Percentiles rank a stretch among this genome's conserved stretches.
Evolutionary conservation across 768 basidiomycete species (phyloP).

Genomic region (Strobilomyces confusus): DNA sequence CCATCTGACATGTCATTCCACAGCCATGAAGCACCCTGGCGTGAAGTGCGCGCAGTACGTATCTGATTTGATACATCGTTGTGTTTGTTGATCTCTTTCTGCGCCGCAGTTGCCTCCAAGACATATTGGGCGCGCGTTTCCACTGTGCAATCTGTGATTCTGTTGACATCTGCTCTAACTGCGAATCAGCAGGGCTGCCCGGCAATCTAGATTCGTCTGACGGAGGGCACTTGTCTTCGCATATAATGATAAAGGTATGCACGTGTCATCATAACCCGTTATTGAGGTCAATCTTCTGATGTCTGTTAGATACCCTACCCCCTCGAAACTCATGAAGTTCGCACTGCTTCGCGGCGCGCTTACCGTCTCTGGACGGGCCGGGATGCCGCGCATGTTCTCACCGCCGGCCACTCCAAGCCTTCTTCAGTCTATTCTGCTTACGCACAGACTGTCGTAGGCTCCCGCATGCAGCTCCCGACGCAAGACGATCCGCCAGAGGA

Average conservation of each 20-base stretch:
- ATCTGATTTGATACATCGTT: background rate
- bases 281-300: background rate
- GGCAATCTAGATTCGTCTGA: slow-evolving; percentile 76
- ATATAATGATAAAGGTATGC: slow-evolving; percentile 90
- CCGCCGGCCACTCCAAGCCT: slow-evolving; percentile 45
- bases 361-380: slow-evolving; percentile 71
- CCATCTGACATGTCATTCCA: slow-evolving; percentile 3
- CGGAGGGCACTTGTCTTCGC: slow-evolving; percentile 76
- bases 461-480: slow-evolving; percentile 33
- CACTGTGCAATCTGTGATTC: slow-evolving; percentile 88
- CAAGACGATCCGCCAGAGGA: slow-evolving; percentile 37
- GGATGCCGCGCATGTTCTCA: slow-evolving; percentile 62
- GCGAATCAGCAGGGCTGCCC: slow-evolving; percentile 81
- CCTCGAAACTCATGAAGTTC: slow-evolving; percentile 66
- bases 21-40: slow-evolving; percentile 74
- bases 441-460: slow-evolving; percentile 64
- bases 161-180: slow-evolving; percentile 83
- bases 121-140: slow-evolving; percentile 89
- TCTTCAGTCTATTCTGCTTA: slow-evolving; percentile 61
- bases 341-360: slow-evolving; percentile 71
- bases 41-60: slow-evolving; percentile 86
- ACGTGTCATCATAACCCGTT: background rate
- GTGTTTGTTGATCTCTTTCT: background rate
- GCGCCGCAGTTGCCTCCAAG: slow-evolving; percentile 67
- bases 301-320: slow-evolving; percentile 76